These are phyloP conservation scores for Hymenoscyphus linearis DNA, from an alignment of 2,329 filamentous ascomycete genomes.

Conservation along the genomic window DNA sequence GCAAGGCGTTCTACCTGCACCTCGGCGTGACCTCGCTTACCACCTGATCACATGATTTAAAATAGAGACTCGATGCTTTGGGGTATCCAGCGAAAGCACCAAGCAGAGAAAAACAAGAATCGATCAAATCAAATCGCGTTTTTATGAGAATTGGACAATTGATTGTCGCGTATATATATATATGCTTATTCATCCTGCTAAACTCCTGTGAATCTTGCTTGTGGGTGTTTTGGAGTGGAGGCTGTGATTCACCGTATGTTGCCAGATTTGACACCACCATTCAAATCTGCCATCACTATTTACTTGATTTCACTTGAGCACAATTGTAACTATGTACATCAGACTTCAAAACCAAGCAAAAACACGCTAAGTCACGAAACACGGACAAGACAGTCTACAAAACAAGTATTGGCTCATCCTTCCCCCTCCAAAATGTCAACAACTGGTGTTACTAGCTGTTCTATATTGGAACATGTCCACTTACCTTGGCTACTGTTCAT, in stretches of 20 bases:
- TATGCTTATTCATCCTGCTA: neutral
- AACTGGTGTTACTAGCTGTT: neutral
- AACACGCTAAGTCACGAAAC: neutral
- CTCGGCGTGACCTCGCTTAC: too few relatives aligned
- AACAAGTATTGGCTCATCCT: neutral
- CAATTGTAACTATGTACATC: neutral
- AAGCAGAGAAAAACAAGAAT: too few relatives aligned
- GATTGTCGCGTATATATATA: too few relatives aligned
- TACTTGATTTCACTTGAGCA: neutral
- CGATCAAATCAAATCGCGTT: too few relatives aligned
- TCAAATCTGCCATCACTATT: neutral
- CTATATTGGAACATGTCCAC: slow-evolving; percentile 1
- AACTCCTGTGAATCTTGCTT: neutral
- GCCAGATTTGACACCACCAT: neutral
- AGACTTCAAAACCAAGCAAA: neutral
- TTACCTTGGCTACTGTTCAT: slow-evolving; percentile 11
- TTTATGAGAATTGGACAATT: too few relatives aligned
- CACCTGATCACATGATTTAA: too few relatives aligned
- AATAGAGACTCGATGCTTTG: too few relatives aligned
- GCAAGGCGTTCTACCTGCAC: too few relatives aligned
- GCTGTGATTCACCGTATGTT: neutral
- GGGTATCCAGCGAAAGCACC: too few relatives aligned
- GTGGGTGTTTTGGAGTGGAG: neutral
- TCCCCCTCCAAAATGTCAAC: neutral
- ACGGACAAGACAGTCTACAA: too few relatives aligned